Evolutionary conservation across 495 filamentous ascomycete genomes (phyloP).

Genomic region (Aspergillus egyptiacus): DNA sequence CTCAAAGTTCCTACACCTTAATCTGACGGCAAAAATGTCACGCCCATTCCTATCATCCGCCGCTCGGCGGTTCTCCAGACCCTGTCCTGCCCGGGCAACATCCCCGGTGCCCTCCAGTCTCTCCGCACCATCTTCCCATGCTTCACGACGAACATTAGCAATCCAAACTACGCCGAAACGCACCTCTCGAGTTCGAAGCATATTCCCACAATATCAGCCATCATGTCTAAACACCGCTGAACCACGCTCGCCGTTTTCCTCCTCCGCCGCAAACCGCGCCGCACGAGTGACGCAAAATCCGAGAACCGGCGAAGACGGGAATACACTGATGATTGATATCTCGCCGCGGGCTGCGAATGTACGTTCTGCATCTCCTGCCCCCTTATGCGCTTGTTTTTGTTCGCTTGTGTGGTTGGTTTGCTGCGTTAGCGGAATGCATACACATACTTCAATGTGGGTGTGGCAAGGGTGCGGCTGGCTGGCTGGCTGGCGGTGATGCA

Average conservation of each 20-base stretch:
- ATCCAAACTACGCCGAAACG: neutral
- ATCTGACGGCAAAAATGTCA: slow-evolving; percentile 22
- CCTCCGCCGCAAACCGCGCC: slow-evolving; percentile 26
- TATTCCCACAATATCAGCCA: neutral
- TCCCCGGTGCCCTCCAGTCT: slow-evolving; percentile 26
- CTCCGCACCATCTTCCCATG: slow-evolving; percentile 31
- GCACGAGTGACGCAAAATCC: slow-evolving; percentile 35
- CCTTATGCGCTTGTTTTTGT: neutral
- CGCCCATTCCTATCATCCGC: slow-evolving; percentile 23
- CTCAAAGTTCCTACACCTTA: neutral
- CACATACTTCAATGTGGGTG: neutral
- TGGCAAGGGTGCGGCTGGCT: slow-evolving; percentile 7
- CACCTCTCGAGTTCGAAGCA: neutral
- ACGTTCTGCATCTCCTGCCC: slow-evolving; percentile 25
- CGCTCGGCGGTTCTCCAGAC: slow-evolving; percentile 22
- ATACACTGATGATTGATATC: slow-evolving; percentile 71
- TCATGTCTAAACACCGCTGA: neutral
- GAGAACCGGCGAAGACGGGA: slow-evolving; percentile 64
- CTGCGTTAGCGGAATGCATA: neutral
- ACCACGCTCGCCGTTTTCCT: slow-evolving; percentile 29
- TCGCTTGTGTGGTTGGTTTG: neutral
- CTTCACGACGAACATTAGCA: slow-evolving; percentile 1
- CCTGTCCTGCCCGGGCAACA: slow-evolving; percentile 8
- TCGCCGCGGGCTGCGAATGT: slow-evolving; percentile 77
- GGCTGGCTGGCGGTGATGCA: too few species aligned